Base-by-base conservation (phyloP, 2,329 filamentous ascomycete genomes). In the Huntiella abstrusa region DNA sequence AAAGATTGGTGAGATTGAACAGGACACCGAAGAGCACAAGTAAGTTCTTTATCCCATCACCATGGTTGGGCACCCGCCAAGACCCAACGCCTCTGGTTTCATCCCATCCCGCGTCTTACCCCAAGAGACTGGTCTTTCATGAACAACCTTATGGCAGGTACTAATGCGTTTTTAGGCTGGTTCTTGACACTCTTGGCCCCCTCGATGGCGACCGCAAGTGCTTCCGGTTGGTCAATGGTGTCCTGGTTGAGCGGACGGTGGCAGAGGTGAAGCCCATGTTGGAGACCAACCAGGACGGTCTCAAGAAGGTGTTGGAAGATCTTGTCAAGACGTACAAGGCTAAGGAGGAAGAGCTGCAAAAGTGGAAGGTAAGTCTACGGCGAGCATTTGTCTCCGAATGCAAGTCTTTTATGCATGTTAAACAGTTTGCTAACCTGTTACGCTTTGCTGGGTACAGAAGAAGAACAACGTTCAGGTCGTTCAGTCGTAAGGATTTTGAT, bases 21-120 rank as follows among this genome's bases (percentile, higher is more conserved):
- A 94, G 61, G 91, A 96, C 61, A 80, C 83, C 15, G 91, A 98
- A 62, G 91, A 98, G 62, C 91, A 98, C 70, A 96, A 94, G 91
- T 96, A 66, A 60, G 80, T 66, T 28, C 63, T 50, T 13, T 43
- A 43, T 38, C 51, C 17, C 6, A 28, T 10, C 7, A 28, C 2
- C 10, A 28, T 10, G 22, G 22, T 28, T 28, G 22, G 22, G 22
- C 7, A 3, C 22, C 22, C 7, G n/a, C 10, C 33, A 42, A 33
- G 32, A 5, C 15, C 22, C 15, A 35, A 28, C 7, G 17, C 16
- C 13, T 17, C 16, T 38, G 35, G n/a, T 38, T 38, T 13, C 7
- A 17, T 28, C 22, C 8, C 22, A 28, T 28, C 22, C 22, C 22
- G 22, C 22, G 22, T 28, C 22, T 28, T 28, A 28, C 22, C 22